Conservation (phyloP, 352 stramenopile species). For the Globisporangium parvum region DNA sequence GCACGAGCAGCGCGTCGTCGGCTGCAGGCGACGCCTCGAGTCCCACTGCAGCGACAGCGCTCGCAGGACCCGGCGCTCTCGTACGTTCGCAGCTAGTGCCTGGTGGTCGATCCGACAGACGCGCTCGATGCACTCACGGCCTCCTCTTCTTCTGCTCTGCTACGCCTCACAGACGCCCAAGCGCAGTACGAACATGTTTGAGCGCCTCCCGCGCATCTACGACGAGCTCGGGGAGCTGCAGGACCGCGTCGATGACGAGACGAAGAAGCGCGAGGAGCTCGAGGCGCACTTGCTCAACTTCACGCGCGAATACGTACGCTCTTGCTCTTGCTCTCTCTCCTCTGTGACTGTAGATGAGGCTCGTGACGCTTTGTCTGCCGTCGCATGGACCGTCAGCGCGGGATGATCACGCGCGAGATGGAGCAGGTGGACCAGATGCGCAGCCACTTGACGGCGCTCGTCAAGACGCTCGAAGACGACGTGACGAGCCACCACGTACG, state of each 20-base stretch:
- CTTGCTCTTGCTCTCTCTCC: too few species aligned
- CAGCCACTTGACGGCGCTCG: slow-evolving; percentile 38
- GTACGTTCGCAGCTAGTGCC: too few species aligned
- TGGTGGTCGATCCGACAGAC: too few species aligned
- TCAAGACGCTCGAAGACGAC: slow-evolving; percentile 57
- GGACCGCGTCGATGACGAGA: slow-evolving; percentile 63
- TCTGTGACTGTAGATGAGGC: neutral
- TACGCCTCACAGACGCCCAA: slow-evolving; percentile 13
- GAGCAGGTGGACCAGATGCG: slow-evolving; percentile 51
- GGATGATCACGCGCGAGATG: slow-evolving; percentile 44
- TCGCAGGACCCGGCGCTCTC: too few species aligned
- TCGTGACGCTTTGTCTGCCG: neutral
- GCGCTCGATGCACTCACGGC: too few species aligned
- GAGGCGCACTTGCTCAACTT: slow-evolving; percentile 59
- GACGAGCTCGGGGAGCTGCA: slow-evolving; percentile 63
- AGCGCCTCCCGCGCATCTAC: slow-evolving; percentile 57
- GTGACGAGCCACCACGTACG: slow-evolving; percentile 49
- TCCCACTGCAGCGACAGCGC: neutral
- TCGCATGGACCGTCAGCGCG: slow-evolving; percentile 16
- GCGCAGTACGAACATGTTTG: slow-evolving; percentile 50
- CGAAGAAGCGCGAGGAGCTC: slow-evolving; percentile 60
- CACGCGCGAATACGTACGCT: slow-evolving; percentile 46
- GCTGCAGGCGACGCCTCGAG: neutral
- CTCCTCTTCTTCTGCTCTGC: neutral
- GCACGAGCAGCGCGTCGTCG: slow-evolving; percentile 10